Conservation (phyloP, 2,329 filamentous ascomycete species). For the Ophiobolus disseminans region DNA sequence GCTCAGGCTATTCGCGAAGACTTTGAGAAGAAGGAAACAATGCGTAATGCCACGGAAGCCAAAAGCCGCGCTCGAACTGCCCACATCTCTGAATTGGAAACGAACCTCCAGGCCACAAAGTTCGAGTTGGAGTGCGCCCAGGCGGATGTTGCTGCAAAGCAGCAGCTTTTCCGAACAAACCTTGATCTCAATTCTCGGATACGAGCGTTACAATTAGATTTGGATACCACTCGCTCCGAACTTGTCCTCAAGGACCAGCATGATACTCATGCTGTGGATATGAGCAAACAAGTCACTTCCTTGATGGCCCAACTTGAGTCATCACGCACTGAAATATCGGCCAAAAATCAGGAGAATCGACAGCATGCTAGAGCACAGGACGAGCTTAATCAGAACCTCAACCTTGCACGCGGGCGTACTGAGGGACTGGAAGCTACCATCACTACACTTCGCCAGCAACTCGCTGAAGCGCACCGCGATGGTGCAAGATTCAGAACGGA, state of each 20-base stretch:
- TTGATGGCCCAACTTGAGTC: conserved; percentile 33
- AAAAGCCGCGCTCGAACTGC: conserved; percentile 14
- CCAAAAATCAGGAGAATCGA: conserved; percentile 36
- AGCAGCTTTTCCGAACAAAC: conserved; percentile 34
- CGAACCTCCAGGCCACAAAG: conserved; percentile 28
- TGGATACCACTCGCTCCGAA: conserved; percentile 18
- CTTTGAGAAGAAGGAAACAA: conserved; percentile 17
- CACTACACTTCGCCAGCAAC: conserved; percentile 40
- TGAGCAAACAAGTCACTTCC: conserved; percentile 11
- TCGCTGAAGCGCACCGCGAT: conserved; percentile 41
- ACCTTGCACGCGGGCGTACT: conserved; percentile 37
- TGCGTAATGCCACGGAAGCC: conserved; percentile 13
- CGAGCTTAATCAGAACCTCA: conserved; percentile 31
- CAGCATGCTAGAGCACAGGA: conserved; percentile 34
- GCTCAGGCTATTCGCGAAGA: conserved; percentile 33
- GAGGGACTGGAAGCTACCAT: conserved; percentile 37
- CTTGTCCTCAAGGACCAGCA: conserved; percentile 5
- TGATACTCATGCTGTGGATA: background rate
- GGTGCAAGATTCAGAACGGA: conserved; percentile 31
- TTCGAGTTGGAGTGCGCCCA: conserved; percentile 36
- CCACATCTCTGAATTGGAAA: conserved; percentile 31
- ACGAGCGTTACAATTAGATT: conserved; percentile 24
- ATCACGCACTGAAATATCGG: conserved; percentile 20
- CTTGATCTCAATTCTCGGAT: conserved; percentile 32
- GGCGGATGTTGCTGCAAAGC: conserved; percentile 31